phyloP scores from a whole-genome alignment of 2,329 filamentous ascomycete species.

The Epichloe hybrida region DNA sequence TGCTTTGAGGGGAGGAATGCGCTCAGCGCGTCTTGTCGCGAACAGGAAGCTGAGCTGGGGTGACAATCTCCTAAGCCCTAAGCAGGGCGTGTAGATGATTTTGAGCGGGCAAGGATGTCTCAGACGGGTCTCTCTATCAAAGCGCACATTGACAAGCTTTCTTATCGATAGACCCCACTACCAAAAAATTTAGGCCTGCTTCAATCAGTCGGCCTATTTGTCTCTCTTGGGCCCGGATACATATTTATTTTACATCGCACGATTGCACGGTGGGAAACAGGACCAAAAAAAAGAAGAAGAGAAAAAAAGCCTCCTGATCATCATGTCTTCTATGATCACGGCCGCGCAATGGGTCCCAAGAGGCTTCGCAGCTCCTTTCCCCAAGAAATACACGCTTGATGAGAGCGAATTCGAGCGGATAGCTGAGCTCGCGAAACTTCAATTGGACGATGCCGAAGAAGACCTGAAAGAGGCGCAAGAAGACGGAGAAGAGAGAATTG shows the following conservation, averaged over 20 bases:
- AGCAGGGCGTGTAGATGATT: constrained; percentile 6
- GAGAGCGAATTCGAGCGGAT: constrained; percentile 66
- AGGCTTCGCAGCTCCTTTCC: constrained; percentile 63
- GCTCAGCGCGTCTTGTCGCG: neutral
- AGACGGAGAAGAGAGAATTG: constrained; percentile 10
- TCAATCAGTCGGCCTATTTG: neutral
- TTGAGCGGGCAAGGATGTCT: constrained; percentile 7
- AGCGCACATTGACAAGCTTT: neutral
- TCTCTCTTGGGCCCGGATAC: neutral
- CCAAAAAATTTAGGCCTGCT: constrained; percentile 19
- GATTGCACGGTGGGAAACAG: neutral
- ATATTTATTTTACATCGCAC: neutral
- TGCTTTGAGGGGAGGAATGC: neutral
- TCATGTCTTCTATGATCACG: constrained; percentile 65
- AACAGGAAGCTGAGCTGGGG: neutral
- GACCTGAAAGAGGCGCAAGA: constrained; percentile 62
- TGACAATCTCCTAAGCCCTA: neutral
- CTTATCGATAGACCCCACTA: constrained; percentile 29
- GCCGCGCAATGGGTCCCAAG: constrained; percentile 64
- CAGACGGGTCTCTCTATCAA: too few relatives aligned
- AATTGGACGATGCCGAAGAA: constrained; percentile 84
- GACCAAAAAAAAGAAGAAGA: neutral
- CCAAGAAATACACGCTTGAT: constrained; percentile 60
- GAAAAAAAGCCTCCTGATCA: neutral
- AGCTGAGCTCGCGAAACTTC: constrained; percentile 58